Evolutionary conservation across 1,139 yeast species (phyloP).

Genomic region (Maudiozyma humilis): DNA sequence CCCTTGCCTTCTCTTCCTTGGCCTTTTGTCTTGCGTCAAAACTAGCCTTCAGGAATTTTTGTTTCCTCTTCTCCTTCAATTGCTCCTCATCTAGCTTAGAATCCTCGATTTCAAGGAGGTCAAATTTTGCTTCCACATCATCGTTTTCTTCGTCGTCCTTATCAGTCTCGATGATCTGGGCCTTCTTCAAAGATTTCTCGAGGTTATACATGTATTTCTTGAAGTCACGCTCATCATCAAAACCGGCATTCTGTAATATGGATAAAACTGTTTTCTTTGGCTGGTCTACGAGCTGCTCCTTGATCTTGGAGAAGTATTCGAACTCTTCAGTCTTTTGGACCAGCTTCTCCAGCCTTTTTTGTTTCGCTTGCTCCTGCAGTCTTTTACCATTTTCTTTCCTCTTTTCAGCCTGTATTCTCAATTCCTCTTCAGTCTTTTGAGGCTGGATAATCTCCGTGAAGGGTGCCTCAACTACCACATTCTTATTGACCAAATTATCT

Average conservation of each 20-base stretch:
- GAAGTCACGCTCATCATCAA: conserved; percentile 65
- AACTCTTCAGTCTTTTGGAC: conserved; percentile 75
- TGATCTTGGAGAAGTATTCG: conserved; percentile 57
- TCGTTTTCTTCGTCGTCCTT: conserved; percentile 38
- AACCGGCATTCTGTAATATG: conserved; percentile 63
- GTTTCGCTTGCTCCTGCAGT: conserved; percentile 88
- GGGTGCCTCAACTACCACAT: conserved; percentile 78
- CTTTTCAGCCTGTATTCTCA: conserved; percentile 67
- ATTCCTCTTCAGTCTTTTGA: conserved; percentile 77
- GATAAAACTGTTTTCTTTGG: conserved; percentile 38
- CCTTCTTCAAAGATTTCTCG: conserved; percentile 61
- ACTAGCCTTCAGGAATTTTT: conserved; percentile 73
- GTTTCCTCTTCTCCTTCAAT: conserved; percentile 79
- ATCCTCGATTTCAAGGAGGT: conserved; percentile 76
- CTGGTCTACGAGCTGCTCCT: conserved; percentile 43
- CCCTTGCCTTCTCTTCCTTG: conserved; percentile 66
- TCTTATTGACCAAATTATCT: conserved; percentile 55
- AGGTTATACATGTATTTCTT: conserved; percentile 57
- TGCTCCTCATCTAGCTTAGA: conserved; percentile 73
- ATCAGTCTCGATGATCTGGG: conserved; percentile 59
- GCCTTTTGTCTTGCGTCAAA: conserved; percentile 82
- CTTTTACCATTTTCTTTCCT: conserved; percentile 81
- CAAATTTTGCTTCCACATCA: conserved; percentile 55
- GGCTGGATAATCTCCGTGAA: conserved; percentile 54
- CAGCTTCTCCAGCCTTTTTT: conserved; percentile 70